These are phyloP conservation scores for Xylaria sp. DNA, from an alignment of 2,329 filamentous ascomycete genomes.

Conservation along the genomic window DNA sequence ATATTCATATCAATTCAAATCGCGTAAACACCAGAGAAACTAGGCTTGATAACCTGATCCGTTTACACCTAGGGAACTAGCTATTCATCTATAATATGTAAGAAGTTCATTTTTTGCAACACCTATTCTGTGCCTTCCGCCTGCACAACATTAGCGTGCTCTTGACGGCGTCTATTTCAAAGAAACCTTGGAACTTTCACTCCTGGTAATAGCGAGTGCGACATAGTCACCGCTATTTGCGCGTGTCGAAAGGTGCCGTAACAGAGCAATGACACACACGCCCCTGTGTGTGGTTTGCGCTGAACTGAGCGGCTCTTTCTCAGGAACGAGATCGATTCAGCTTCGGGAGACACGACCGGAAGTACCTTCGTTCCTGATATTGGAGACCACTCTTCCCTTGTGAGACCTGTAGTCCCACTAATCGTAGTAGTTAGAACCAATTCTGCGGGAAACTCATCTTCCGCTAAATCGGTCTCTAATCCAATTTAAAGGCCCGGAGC, in stretches of 20 bases:
- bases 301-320: background rate
- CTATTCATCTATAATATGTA: slow-evolving; percentile 2
- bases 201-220: slow-evolving; percentile 3
- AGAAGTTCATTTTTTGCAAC: slow-evolving; percentile 8
- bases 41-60: slow-evolving; percentile 1
- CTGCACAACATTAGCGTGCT: slow-evolving; percentile 14
- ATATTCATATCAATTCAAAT: slow-evolving; percentile 19
- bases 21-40: slow-evolving; percentile 9
- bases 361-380: background rate
- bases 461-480: slow-evolving; percentile 56
- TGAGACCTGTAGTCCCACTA: background rate
- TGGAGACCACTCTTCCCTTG: background rate
- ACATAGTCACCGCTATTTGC: slow-evolving; percentile 12
- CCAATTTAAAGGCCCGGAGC: slow-evolving; percentile 58
- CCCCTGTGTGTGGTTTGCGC: background rate
- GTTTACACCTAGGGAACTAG: slow-evolving; percentile 3
- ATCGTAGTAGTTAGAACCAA: background rate
- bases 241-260: background rate
- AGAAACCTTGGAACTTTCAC: slow-evolving; percentile 19
- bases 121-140: slow-evolving; percentile 1
- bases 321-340: background rate
- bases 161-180: slow-evolving; percentile 19
- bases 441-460: slow-evolving; percentile 40
- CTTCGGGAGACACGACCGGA: background rate
- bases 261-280: background rate